Evolutionary conservation across 768 basidiomycete genomes (phyloP).

Genomic region (Suillus ampliporus): DNA sequence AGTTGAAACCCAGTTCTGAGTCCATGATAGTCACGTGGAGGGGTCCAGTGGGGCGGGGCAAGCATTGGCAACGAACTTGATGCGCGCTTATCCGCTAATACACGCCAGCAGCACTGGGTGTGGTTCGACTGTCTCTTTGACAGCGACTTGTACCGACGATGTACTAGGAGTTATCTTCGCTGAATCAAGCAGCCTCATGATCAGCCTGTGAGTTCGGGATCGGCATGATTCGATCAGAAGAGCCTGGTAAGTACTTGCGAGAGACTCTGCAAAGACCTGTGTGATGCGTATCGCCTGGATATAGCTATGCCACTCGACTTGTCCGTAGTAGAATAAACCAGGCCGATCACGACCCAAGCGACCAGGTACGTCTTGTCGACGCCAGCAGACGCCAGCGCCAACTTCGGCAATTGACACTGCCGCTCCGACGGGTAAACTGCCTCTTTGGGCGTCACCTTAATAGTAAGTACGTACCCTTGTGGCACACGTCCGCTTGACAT

Average conservation of each 20-base stretch:
- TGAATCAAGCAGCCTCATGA: not conserved
- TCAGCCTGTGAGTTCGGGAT: too few species aligned
- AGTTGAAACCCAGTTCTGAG: not conserved
- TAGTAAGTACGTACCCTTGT: too few species aligned
- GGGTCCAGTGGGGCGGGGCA: not conserved
- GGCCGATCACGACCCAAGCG: too few species aligned
- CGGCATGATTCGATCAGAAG: not conserved
- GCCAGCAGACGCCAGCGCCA: not conserved
- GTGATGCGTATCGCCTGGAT: not conserved
- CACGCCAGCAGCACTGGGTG: too few species aligned
- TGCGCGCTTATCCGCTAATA: not conserved
- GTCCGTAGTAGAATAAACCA: too few species aligned
- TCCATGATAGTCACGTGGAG: not conserved
- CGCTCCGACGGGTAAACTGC: too few species aligned
- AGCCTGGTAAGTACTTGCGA: not conserved
- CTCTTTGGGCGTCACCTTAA: not conserved
- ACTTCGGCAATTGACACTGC: not conserved
- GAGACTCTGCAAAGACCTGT: not conserved
- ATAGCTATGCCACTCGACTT: too few species aligned
- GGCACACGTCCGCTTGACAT: too few species aligned
- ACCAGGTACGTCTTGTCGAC: too few species aligned
- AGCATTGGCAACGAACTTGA: too few species aligned
- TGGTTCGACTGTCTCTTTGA: too few species aligned
- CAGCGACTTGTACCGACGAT: too few species aligned
- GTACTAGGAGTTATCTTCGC: not conserved